A percentile compares a stretch with the other conserved stretches of the same genome.
Evolutionary conservation across 495 filamentous ascomycete genomes (phyloP).

Genomic region (Saxophila tyrrhenica): DNA sequence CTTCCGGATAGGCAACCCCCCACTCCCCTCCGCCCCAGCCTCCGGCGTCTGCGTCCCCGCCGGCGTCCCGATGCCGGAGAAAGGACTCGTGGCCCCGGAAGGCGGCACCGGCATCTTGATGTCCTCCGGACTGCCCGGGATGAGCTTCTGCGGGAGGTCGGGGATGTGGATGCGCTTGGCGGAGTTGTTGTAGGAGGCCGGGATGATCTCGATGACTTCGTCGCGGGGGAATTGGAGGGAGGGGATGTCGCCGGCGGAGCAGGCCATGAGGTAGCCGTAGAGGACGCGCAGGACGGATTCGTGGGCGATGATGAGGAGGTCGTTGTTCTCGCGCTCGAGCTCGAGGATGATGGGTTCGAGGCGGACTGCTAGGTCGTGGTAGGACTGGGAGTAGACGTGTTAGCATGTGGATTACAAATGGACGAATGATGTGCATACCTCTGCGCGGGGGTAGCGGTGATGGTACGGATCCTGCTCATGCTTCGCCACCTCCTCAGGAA

Average conservation of each 20-base stretch:
- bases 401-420: conserved; percentile 11
- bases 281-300: conserved; percentile 92
- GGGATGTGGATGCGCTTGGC: conserved; percentile 76
- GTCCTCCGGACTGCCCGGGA: conserved; percentile 70
- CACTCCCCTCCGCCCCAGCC: not conserved
- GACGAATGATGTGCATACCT: too few relatives aligned
- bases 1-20: not conserved
- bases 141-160: conserved; percentile 46
- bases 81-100: conserved; percentile 32
- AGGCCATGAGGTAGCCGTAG: conserved; percentile 98
- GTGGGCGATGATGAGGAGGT: conserved; percentile 94
- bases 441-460: conserved; percentile 88
- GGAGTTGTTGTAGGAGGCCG: conserved; percentile 92
- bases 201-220: conserved; percentile 98
- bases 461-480: conserved; percentile 95
- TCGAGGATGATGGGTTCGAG: conserved; percentile 98
- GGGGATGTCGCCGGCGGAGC: conserved; percentile 91
- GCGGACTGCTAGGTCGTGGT: conserved; percentile 93
- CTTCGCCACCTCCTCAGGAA: conserved; percentile 80
- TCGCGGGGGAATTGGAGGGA: conserved; percentile 87
- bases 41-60: not conserved
- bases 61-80: conserved; percentile 28
- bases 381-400: conserved; percentile 50
- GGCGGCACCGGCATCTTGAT: conserved; percentile 70
- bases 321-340: conserved; percentile 91